A percentile compares a stretch with the other conserved stretches of the same genome.
phyloP scores from a whole-genome alignment of 768 basidiomycete species.

The Imleria badia region DNA sequence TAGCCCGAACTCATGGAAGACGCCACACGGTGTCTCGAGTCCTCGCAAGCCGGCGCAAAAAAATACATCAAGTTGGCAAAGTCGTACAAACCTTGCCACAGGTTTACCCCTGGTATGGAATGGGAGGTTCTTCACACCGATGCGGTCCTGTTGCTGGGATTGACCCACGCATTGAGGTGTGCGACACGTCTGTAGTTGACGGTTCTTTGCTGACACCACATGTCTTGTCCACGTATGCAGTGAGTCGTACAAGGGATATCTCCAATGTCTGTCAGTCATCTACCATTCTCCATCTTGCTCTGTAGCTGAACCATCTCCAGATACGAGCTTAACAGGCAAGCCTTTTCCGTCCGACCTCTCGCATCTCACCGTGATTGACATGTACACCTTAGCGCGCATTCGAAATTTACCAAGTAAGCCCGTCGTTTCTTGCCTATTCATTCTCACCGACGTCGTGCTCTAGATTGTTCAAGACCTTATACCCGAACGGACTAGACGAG shows the following conservation, averaged over 20 bases:
- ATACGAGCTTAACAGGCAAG: conserved; percentile 56
- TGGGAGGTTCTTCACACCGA: conserved; percentile 80
- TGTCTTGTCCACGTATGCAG: conserved; percentile 34
- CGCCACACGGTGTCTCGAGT: conserved; percentile 53
- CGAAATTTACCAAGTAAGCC: conserved; percentile 61
- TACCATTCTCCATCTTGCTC: not conserved
- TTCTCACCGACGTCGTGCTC: not conserved
- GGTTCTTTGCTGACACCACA: conserved; percentile 1
- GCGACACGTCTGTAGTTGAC: conserved; percentile 11
- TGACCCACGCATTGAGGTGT: conserved; percentile 70
- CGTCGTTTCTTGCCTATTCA: no score
- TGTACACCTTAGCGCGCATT: conserved; percentile 48
- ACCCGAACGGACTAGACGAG: conserved; percentile 56
- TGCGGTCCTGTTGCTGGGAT: conserved; percentile 64
- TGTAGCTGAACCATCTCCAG: conserved; percentile 26
- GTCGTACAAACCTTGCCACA: conserved; percentile 31
- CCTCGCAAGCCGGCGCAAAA: conserved; percentile 61
- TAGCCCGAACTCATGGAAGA: conserved; percentile 64
- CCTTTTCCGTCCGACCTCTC: not conserved
- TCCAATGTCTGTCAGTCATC: conserved; percentile 66
- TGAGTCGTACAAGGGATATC: conserved; percentile 76
- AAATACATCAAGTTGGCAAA: conserved; percentile 44
- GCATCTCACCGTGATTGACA: conserved; percentile 22
- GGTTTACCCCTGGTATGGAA: conserved; percentile 64
- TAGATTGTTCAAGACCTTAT: conserved; percentile 66